Percentiles rank a stretch among this genome's conserved stretches.
Conservation (phyloP, 2,329 filamentous ascomycete species). For the Bipolaris sorokiniana region DNA sequence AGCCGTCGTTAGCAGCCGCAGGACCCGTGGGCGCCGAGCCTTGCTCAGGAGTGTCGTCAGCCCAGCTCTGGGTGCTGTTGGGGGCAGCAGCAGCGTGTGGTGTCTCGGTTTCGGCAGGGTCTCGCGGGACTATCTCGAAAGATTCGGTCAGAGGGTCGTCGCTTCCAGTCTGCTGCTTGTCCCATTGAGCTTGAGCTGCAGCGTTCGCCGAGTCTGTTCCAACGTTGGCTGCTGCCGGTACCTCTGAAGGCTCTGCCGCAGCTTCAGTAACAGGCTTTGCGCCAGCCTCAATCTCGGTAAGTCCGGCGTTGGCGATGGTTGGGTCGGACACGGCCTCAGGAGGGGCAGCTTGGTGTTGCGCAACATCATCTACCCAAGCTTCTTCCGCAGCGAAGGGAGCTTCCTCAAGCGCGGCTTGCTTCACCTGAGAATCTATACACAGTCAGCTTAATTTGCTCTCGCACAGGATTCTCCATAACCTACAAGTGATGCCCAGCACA, state of each 20-base stretch:
- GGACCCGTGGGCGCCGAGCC: conserved; percentile 36
- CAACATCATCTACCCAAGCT: conserved; percentile 56
- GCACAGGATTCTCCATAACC: conserved; percentile 40
- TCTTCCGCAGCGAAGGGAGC: conserved; percentile 62
- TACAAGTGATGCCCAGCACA: conserved; percentile 73
- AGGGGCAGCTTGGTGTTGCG: conserved; percentile 51
- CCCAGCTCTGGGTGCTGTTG: conserved; percentile 77
- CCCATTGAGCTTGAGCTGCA: conserved; percentile 72
- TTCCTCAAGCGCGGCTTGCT: conserved; percentile 56
- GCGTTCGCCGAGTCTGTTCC: conserved; percentile 54
- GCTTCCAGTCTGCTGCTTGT: conserved; percentile 57
- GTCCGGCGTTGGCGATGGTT: conserved; percentile 68
- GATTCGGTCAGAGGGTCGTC: conserved; percentile 64
- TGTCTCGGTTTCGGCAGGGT: conserved; percentile 75
- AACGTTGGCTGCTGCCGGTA: conserved; percentile 48
- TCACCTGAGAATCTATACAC: conserved; percentile 63
- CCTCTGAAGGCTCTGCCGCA: conserved; percentile 31
- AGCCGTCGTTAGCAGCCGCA: conserved; percentile 64
- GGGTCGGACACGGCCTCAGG: conserved; percentile 62
- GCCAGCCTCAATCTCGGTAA: conserved; percentile 67
- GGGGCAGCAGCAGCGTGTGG: conserved; percentile 60
- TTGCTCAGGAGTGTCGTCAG: conserved; percentile 68
- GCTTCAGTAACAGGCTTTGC: conserved; percentile 40
- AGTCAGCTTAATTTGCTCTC: conserved; percentile 17
- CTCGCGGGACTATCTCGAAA: conserved; percentile 78